Conservation (phyloP, 2,329 filamentous ascomycete genomes). For the Penicillium sp. region DNA sequence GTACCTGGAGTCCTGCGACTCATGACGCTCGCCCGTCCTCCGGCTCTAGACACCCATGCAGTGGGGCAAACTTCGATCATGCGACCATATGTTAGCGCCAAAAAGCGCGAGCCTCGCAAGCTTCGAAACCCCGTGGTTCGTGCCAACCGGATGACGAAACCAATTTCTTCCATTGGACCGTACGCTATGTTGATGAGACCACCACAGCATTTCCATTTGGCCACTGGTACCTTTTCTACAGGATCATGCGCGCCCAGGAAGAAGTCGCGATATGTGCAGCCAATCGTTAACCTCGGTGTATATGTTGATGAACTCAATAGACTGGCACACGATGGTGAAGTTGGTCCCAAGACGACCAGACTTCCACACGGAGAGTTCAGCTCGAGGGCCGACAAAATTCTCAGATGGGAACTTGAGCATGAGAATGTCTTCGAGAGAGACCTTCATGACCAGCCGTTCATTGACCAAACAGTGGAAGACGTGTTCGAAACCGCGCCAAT, state of each 20-base stretch:
- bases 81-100: constrained; percentile 16
- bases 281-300: constrained; percentile 15
- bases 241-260: constrained; percentile 27
- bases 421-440: constrained; percentile 29
- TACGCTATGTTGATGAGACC: constrained; percentile 42
- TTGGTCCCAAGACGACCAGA: constrained; percentile 13
- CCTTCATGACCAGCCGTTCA: constrained; percentile 31
- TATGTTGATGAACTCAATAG: constrained; percentile 32
- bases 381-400: constrained; percentile 33
- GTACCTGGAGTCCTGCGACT: constrained; percentile 24
- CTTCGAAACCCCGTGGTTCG: not conserved
- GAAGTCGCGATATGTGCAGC: constrained; percentile 14
- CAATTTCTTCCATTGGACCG: constrained; percentile 28
- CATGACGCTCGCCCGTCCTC: constrained; percentile 29
- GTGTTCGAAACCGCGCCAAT: constrained; percentile 35
- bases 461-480: constrained; percentile 39
- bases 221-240: constrained; percentile 50
- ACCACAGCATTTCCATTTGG: constrained; percentile 39
- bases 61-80: constrained; percentile 29
- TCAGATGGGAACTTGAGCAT: constrained; percentile 40
- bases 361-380: constrained; percentile 33
- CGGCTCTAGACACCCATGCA: constrained; percentile 12
- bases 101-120: constrained; percentile 1
- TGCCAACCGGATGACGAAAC: constrained; percentile 21
- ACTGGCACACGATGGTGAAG: constrained; percentile 21